phyloP scores from a whole-genome alignment of 805 yeast species.

The Yamadazyma nakazawae region DNA sequence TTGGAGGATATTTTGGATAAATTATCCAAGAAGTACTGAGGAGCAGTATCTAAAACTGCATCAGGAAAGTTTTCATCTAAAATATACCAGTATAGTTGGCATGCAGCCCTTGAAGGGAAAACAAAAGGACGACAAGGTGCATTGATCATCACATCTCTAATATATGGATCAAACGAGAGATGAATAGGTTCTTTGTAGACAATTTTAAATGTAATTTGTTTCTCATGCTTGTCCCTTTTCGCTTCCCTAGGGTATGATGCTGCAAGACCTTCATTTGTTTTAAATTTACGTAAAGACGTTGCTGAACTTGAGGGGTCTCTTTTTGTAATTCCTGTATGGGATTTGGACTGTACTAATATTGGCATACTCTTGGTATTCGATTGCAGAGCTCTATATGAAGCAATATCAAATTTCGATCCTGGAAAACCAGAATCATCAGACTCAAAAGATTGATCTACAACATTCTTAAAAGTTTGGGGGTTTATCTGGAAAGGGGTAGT shows the following conservation, averaged over 20 bases:
- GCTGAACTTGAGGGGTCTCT: neutral
- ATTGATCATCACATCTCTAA: neutral
- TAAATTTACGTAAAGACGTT: neutral
- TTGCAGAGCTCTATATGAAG: neutral
- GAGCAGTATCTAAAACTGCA: neutral
- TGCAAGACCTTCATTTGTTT: neutral
- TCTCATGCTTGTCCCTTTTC: neutral
- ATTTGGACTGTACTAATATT: neutral
- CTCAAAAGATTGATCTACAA: too few relatives aligned
- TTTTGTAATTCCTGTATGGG: neutral
- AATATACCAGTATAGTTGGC: neutral
- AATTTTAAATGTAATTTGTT: neutral
- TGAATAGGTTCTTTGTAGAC: neutral
- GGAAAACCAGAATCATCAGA: too few relatives aligned
- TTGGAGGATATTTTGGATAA: neutral
- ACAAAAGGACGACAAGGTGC: neutral
- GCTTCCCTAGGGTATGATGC: neutral
- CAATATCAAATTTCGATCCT: neutral
- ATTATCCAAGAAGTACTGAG: constrained; percentile 1
- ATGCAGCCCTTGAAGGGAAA: constrained; percentile 1
- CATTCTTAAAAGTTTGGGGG: too few relatives aligned
- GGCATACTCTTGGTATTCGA: neutral
- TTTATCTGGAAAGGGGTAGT: too few relatives aligned
- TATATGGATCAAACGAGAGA: neutral
- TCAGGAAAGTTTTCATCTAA: constrained; percentile 1